phyloP scores from a whole-genome alignment of 1,284 basidiomycete species.

The Bjerkandera adusta region DNA sequence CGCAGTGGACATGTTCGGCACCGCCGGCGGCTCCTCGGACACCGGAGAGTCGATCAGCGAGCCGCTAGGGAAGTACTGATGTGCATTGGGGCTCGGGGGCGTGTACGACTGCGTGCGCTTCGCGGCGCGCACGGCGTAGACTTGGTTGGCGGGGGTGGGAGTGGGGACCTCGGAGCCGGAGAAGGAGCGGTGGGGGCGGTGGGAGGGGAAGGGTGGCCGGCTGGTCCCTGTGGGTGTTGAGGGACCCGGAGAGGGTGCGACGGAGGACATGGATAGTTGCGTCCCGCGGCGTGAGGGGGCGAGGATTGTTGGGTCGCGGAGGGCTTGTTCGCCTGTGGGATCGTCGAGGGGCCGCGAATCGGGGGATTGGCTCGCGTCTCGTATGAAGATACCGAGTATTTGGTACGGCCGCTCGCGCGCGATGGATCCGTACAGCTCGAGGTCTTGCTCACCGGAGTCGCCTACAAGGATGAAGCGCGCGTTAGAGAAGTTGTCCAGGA shows the following conservation, averaged over 20 bases:
- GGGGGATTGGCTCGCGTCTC: constrained; percentile 52
- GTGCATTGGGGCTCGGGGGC: not conserved
- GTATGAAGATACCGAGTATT: constrained; percentile 73
- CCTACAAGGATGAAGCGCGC: constrained; percentile 82
- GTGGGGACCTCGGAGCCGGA: constrained; percentile 6
- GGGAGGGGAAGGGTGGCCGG: not conserved
- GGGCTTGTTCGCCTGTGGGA: constrained; percentile 48
- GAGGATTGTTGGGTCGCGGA: constrained; percentile 13
- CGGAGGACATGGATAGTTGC: not conserved
- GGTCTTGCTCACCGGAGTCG: constrained; percentile 87
- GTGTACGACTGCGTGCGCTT: constrained; percentile 5
- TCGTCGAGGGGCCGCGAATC: constrained; percentile 41
- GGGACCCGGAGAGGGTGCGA: not conserved
- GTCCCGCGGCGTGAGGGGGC: not conserved
- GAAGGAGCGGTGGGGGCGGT: not conserved
- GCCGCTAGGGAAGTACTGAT: constrained; percentile 6
- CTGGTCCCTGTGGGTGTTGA: constrained; percentile 1
- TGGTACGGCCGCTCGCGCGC: constrained; percentile 67
- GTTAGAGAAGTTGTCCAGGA: constrained; percentile 75
- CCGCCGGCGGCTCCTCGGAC: constrained; percentile 10
- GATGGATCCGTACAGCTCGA: constrained; percentile 78
- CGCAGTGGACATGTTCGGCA: not conserved
- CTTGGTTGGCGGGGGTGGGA: not conserved
- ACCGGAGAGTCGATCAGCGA: constrained; percentile 8
- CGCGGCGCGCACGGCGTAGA: not conserved